phyloP scores from a whole-genome alignment of 208 protist species.

The Trypanosoma conorhini region DNA sequence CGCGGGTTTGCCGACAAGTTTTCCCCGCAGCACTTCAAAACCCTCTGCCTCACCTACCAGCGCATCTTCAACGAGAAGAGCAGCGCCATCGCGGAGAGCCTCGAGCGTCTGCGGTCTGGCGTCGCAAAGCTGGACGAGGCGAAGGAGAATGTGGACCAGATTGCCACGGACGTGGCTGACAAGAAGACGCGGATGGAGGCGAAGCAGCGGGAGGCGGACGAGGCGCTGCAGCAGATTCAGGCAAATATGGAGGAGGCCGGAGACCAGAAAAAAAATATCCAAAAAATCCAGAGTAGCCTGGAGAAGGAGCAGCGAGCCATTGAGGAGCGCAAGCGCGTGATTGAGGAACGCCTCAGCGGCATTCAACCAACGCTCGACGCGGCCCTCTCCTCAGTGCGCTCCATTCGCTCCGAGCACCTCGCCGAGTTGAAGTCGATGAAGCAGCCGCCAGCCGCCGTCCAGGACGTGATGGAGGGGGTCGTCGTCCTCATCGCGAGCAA shows the following conservation, averaged over 20 bases:
- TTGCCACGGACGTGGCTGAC: conserved; percentile 89
- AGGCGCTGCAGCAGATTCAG: conserved; percentile 96
- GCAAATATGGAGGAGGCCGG: conserved; percentile 94
- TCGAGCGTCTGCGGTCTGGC: conserved; percentile 85
- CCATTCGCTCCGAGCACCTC: conserved; percentile 93
- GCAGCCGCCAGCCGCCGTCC: conserved; percentile 94
- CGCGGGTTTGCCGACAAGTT: conserved; percentile 62
- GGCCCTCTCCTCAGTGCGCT: conserved; percentile 92
- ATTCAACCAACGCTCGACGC: conserved; percentile 97
- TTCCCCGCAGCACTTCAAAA: conserved; percentile 93
- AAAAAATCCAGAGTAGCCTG: conserved; percentile 92
- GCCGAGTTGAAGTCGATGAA: conserved; percentile 96
- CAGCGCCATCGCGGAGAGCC: conserved; percentile 63
- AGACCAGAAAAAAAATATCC: conserved; percentile 93
- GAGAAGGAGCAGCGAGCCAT: conserved; percentile 93
- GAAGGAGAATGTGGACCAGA: conserved; percentile 92
- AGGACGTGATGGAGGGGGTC: conserved; percentile 97
- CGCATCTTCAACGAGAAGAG: conserved; percentile 87
- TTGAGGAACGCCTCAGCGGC: conserved; percentile 92
- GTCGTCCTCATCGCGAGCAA: conserved; percentile 92
- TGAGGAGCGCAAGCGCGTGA: conserved; percentile 84
- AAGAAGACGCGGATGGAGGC: conserved; percentile 89
- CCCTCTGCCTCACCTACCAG: conserved; percentile 89
- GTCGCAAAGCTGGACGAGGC: conserved; percentile 97
- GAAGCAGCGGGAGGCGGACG: conserved; percentile 96